These are phyloP conservation scores for Ogataea methylovora DNA, from an alignment of 805 yeast species.

Conservation along the genomic window DNA sequence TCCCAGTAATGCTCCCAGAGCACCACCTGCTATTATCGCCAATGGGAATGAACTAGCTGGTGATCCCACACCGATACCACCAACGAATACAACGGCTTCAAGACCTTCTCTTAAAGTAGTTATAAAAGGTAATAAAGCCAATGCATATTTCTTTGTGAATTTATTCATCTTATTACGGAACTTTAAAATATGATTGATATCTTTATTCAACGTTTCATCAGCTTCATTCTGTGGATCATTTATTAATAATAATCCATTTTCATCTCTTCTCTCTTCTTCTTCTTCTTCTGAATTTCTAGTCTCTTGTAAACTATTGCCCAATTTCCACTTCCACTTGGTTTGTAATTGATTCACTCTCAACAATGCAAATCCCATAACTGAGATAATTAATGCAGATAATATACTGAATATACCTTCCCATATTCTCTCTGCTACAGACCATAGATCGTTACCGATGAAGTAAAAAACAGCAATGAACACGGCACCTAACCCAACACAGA, in stretches of 20 bases:
- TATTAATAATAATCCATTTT: neutral
- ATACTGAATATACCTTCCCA: constrained; percentile 86
- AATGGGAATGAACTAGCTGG: constrained; percentile 60
- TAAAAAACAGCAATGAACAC: constrained; percentile 65
- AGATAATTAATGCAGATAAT: constrained; percentile 69
- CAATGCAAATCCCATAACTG: constrained; percentile 81
- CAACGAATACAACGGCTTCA: constrained; percentile 87
- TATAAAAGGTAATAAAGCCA: constrained; percentile 69
- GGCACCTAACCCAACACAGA: constrained; percentile 70
- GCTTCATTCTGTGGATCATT: constrained; percentile 3
- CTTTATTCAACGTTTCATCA: constrained; percentile 9
- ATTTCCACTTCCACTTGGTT: constrained; percentile 68
- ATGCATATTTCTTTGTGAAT: constrained; percentile 55
- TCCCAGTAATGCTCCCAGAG: constrained; percentile 59
- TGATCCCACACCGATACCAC: constrained; percentile 77
- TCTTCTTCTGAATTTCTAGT: neutral
- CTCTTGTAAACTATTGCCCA: constrained; percentile 16
- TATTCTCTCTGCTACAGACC: constrained; percentile 81
- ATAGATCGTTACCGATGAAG: constrained; percentile 70
- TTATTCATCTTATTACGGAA: constrained; percentile 19
- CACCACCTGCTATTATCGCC: constrained; percentile 51
- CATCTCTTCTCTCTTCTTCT: constrained; percentile 5
- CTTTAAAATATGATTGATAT: constrained; percentile 5
- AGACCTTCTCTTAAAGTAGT: constrained; percentile 86
- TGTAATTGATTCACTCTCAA: constrained; percentile 74